Evolutionary conservation across 1,139 yeast species (phyloP).

Genomic region (Debaryomycetaceae sp.): DNA sequence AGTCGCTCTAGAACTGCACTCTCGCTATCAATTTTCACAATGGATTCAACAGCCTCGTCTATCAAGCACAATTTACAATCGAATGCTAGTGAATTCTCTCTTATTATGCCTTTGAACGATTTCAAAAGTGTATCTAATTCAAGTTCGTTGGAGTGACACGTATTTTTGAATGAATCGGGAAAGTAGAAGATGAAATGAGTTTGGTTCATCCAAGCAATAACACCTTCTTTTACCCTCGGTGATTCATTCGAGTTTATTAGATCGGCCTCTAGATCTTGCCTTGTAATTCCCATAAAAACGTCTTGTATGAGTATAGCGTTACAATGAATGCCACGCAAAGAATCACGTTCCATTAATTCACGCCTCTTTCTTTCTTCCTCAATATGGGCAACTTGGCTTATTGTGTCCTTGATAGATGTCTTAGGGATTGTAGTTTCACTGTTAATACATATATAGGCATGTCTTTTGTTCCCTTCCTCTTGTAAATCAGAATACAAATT

Average conservation of each 20-base stretch:
- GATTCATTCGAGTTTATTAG: conserved; percentile 23
- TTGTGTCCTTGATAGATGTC: conserved; percentile 24
- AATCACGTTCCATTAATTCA: conserved; percentile 15
- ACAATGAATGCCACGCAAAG: conserved; percentile 13
- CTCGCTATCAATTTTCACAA: conserved; percentile 31
- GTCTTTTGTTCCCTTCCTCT: conserved; percentile 76
- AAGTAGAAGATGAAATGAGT: conserved; percentile 45
- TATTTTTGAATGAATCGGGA: conserved; percentile 13
- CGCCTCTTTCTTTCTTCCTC: conserved; percentile 22
- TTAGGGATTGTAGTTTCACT: conserved; percentile 31
- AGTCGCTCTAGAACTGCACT: conserved; percentile 2
- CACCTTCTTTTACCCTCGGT: conserved; percentile 7
- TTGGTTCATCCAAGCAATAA: conserved; percentile 34
- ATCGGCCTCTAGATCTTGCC: conserved; percentile 38
- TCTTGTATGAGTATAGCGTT: conserved; percentile 57
- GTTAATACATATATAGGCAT: conserved; percentile 56
- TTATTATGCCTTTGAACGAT: conserved; percentile 25
- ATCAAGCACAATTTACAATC: conserved; percentile 45
- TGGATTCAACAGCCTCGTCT: conserved; percentile 28
- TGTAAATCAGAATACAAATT: conserved; percentile 67
- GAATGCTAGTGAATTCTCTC: conserved; percentile 44
- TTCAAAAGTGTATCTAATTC: conserved; percentile 31
- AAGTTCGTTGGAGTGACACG: conserved; percentile 28
- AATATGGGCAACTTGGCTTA: conserved; percentile 14
- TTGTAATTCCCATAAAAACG: conserved; percentile 51